Conservation (phyloP, 2,329 filamentous ascomycete genomes). For the Colletotrichum sp. region DNA sequence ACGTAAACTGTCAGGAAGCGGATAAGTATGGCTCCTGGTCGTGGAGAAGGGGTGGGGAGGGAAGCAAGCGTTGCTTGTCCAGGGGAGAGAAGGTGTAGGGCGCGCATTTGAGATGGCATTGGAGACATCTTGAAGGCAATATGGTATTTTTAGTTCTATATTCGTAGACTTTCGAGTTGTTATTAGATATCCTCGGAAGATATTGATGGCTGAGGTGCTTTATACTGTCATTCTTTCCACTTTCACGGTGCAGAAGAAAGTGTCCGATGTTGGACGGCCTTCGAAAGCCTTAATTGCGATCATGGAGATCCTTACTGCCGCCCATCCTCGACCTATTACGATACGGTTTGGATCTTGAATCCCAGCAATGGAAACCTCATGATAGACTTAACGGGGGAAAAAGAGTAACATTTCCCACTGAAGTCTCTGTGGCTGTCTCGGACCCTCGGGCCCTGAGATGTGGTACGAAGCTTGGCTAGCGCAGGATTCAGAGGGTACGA, state of each 20-base stretch:
- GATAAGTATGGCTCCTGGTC: not conserved
- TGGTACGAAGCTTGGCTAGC: not conserved
- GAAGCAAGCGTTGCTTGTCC: not conserved
- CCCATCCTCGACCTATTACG: not conserved
- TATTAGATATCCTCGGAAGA: fast-evolving
- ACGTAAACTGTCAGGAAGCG: not conserved
- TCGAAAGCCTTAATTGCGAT: not conserved
- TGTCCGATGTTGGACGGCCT: fast-evolving
- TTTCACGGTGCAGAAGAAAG: fast-evolving
- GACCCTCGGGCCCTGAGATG: not conserved
- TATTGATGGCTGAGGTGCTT: not conserved
- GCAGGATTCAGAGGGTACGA: not conserved
- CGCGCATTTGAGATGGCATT: not conserved
- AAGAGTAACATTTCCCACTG: not conserved
- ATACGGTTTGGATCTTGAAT: not conserved
- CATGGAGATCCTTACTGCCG: not conserved
- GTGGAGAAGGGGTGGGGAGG: not conserved
- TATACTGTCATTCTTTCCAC: not conserved
- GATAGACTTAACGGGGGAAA: not conserved
- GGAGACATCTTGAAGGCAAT: not conserved
- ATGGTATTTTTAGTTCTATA: not conserved
- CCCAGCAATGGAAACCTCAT: not conserved
- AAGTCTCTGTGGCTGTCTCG: not conserved
- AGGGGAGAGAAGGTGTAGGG: not conserved
- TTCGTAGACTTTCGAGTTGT: not conserved